Conservation (phyloP, 306 rosid genomes). For the Glycine latifolia region DNA sequence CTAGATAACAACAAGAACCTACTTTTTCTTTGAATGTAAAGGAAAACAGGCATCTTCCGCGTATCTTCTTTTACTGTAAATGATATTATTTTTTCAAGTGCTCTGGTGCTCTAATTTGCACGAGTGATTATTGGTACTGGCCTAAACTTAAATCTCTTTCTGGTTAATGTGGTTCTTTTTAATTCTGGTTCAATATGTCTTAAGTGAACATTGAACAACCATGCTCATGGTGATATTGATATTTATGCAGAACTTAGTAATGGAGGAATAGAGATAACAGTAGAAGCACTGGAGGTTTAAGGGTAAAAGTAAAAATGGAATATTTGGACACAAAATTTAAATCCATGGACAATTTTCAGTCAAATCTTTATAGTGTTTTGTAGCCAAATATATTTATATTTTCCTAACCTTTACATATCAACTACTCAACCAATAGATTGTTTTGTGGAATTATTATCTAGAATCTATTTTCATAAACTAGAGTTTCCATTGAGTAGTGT, state of each 20-base stretch:
- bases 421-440: too few relatives aligned
- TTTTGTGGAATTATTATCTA: too few relatives aligned
- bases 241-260: neutral
- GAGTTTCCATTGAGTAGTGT: too few relatives aligned
- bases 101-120: neutral
- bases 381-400: too few relatives aligned
- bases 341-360: too few relatives aligned
- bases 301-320: too few relatives aligned
- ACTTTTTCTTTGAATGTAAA: constrained; percentile 56
- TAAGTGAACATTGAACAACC: neutral
- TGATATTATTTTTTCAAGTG: neutral
- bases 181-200: neutral
- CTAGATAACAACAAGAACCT: constrained; percentile 44
- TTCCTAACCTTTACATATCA: too few relatives aligned
- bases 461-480: too few relatives aligned
- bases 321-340: too few relatives aligned
- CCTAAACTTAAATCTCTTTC: neutral
- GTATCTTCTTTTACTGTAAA: neutral
- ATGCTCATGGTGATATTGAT: neutral
- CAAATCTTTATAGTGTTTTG: too few relatives aligned
- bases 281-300: too few relatives aligned
- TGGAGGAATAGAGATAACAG: too few relatives aligned
- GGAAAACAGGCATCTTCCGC: neutral
- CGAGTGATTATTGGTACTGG: neutral
- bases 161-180: neutral